These are phyloP conservation scores for Plenodomus tracheiphilus DNA, from an alignment of 2,329 filamentous ascomycete genomes.

Conservation along the genomic window DNA sequence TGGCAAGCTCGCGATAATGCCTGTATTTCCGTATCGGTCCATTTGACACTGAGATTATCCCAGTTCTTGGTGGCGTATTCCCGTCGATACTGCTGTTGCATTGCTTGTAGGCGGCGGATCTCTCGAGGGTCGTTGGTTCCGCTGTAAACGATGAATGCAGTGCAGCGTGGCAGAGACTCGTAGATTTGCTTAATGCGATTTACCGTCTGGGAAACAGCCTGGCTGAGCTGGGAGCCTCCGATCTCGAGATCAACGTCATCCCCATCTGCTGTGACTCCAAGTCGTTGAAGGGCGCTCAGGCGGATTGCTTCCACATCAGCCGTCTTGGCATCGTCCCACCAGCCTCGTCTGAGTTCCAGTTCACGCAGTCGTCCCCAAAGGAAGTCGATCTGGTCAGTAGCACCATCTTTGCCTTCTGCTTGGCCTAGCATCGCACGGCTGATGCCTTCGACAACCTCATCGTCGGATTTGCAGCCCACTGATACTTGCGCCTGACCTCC, in stretches of 20 bases:
- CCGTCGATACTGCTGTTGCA: conserved; percentile 59
- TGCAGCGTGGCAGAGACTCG: conserved; percentile 60
- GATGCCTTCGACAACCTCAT: conserved; percentile 60
- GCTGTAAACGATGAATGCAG: conserved; percentile 65
- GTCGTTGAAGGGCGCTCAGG: conserved; percentile 27
- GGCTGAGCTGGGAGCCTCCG: conserved; percentile 43
- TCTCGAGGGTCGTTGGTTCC: conserved; percentile 66
- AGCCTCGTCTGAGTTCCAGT: conserved; percentile 62
- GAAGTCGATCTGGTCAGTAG: conserved; percentile 61
- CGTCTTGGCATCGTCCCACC: conserved; percentile 58
- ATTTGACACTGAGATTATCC: conserved; percentile 65
- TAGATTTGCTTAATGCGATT: conserved; percentile 57
- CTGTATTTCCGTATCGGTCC: conserved; percentile 67
- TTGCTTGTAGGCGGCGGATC: conserved; percentile 57
- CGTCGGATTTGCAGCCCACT: conserved; percentile 61
- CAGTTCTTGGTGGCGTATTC: conserved; percentile 65
- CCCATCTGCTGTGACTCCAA: conserved; percentile 22
- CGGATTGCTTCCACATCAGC: conserved; percentile 41
- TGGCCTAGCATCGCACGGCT: conserved; percentile 57
- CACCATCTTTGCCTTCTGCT: conserved; percentile 46
- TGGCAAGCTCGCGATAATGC: conserved; percentile 60
- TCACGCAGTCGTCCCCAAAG: conserved; percentile 66
- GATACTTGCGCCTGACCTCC: conserved; percentile 59
- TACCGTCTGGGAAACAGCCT: conserved; percentile 55
- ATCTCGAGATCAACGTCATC: conserved; percentile 25